phyloP scores from a whole-genome alignment of 495 filamentous ascomycete species.

The Barbatosphaeria neglecta region DNA sequence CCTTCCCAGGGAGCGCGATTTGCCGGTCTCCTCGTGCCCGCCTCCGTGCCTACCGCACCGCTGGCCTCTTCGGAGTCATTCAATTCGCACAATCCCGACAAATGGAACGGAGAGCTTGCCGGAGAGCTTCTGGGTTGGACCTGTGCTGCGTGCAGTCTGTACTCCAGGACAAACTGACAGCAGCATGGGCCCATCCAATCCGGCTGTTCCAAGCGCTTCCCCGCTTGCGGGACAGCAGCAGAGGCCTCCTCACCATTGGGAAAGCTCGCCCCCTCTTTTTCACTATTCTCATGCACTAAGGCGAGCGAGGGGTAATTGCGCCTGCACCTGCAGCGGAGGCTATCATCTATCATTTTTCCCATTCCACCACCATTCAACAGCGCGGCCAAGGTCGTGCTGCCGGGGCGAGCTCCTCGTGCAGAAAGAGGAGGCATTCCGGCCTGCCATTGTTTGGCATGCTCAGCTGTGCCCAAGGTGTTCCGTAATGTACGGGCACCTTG shows the following conservation, averaged over 20 bases:
- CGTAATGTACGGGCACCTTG: too few species aligned
- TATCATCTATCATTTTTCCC: neutral
- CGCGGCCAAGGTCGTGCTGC: too few species aligned
- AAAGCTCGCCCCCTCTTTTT: neutral
- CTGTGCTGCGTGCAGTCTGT: neutral
- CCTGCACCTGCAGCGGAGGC: neutral
- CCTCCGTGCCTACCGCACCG: too few species aligned
- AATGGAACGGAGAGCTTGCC: too few species aligned
- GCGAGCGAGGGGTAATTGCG: neutral
- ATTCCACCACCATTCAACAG: too few species aligned
- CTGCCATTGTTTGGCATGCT: neutral
- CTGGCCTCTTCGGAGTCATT: too few species aligned
- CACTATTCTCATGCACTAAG: neutral
- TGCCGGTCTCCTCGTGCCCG: too few species aligned
- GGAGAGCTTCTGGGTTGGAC: neutral
- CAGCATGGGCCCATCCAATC: neutral
- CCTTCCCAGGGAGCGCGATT: too few species aligned
- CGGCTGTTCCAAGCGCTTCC: neutral
- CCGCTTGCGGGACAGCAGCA: neutral
- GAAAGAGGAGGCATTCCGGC: too few species aligned
- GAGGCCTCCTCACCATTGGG: neutral
- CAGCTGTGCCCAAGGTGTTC: too few species aligned
- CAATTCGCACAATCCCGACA: too few species aligned
- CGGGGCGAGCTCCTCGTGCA: too few species aligned
- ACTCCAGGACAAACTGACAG: neutral